phyloP scores from a whole-genome alignment of 208 protist species.

The Leishmania mexicana region DNA sequence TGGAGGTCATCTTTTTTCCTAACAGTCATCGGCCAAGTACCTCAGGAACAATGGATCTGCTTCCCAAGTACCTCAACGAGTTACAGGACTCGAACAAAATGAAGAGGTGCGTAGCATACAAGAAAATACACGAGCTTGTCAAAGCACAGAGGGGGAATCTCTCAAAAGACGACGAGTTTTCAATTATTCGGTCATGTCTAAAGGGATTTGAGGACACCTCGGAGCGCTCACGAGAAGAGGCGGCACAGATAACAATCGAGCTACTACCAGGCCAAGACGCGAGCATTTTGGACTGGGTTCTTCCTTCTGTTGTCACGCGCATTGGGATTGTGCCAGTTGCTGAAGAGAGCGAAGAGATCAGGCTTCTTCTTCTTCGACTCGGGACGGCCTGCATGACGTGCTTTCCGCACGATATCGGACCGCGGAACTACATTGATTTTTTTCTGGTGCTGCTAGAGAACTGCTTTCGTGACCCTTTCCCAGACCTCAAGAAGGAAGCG shows the following conservation, averaged over 20 bases:
- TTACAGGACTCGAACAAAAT: conserved; percentile 66
- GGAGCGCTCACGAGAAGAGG: conserved; percentile 79
- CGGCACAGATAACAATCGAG: conserved; percentile 50
- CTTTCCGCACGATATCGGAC: conserved; percentile 89
- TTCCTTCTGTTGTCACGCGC: conserved; percentile 84
- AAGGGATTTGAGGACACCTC: conserved; percentile 78
- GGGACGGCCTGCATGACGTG: conserved; percentile 68
- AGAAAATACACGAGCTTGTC: conserved; percentile 53
- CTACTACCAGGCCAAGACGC: conserved; percentile 52
- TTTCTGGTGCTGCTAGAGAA: conserved; percentile 87
- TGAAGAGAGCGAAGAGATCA: conserved; percentile 86
- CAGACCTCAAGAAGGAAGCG: conserved; percentile 86
- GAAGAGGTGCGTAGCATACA: conserved; percentile 71
- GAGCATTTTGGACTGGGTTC: conserved; percentile 83
- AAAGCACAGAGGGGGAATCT: conserved; percentile 4
- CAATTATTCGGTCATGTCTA: conserved; percentile 62
- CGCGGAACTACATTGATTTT: conserved; percentile 89
- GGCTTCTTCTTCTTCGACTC: conserved; percentile 71
- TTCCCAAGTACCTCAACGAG: conserved; percentile 80
- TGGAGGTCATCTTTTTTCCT: neutral
- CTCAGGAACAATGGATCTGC: conserved; percentile 55
- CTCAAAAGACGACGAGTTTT: conserved; percentile 45
- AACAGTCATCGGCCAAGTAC: neutral
- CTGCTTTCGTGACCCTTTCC: conserved; percentile 78
- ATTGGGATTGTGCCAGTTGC: conserved; percentile 73